Evolutionary conservation across 192 early-diverging fungal species (phyloP), one percentile per base, ranked within the genome.

Genomic region (Coemansia sp.): DNA sequence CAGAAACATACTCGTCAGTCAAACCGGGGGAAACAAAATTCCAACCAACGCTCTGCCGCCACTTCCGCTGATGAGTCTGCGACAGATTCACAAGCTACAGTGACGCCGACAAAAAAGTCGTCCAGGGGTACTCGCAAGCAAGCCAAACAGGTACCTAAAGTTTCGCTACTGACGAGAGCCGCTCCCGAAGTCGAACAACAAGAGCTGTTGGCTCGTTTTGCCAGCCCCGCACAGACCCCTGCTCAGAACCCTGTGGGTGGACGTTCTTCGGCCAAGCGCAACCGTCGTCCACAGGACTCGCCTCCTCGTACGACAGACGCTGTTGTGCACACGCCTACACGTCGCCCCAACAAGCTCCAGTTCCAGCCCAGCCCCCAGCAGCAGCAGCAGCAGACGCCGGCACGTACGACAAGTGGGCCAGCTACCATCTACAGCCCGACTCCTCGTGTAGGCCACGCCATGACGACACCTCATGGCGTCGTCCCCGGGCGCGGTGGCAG

Each of bases 21-120:
- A 8, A 75, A 65, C 64, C 52, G 58, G 3, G 74, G 74, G 65
- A 76, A 76, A 69, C 64, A 70, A 41, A 76, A 79, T 68, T 73
- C 71, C n/a, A 66, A 79, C 68, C 72, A 79, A 62, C 72, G 72
- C 52, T 18, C 50, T 2, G 34, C 62, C 2, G 43, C 15, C 27
- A 61, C 41, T 41, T 57, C 57, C 0, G 68, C 66, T 2, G 49
- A 50, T 15, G n/a, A 50, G 47, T 50, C 49, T 13, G 52, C 49
- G 3, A 41, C 40, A 6, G 55, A 69, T 24, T 41, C 67, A 1
- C 60, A 57, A 29, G 65, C 34, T 24, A 66, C 20, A 13, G 40
- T 39, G 15, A 74, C 65, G 33, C 65, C 75, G 38, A 76, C 69
- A n/a, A 71, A 71, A 62, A 71, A 65, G 62, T 11, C 70, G 12